Base-by-base conservation (phyloP, 2,329 filamentous ascomycete genomes). In the Aureobasidium pullulans region DNA sequence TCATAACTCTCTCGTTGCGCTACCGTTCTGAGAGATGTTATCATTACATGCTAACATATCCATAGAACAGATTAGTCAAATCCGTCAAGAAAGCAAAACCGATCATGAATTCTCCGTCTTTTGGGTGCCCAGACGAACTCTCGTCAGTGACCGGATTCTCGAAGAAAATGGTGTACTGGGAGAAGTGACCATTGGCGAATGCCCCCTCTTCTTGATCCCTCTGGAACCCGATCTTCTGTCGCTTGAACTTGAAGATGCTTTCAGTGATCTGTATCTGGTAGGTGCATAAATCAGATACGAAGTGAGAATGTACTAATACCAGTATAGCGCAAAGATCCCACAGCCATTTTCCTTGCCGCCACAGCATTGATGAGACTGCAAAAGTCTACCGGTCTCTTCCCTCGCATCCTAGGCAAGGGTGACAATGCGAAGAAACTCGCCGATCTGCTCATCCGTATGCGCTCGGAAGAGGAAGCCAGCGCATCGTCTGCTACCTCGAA, bases 61-160 rank as follows among this genome's bases (percentile, higher is more conserved):
- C 59, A 54, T 70, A 96, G 93, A 89, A 66, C 91, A 97, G 77
- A 91, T 97, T 67, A 93, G 92, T 72, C 86, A 89, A 62, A 80
- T 97, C 61, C 90, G 93, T 68, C 88, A 87, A 69, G 90, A 94
- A 73, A 92, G 88, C 70, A 88, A 90, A 68, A 89, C 87, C 48
- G 89, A 91, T 65, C 94, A 99, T 81, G 93, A 99, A 67, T 96
- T 97, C 71, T 93, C 92, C 63, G 88, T 99, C 66, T 93, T 96
- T 71, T 97, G 94, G 89, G 89, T 96, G 43, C 93, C 95, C 6
- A 85, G 94, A 60, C 88, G 94, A 62, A 97, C 94, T 4, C 79
- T 96, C 58, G 87, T 97, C 58, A 94, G 90, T 66, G 91, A 97
- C 71, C 87, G 91, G 70, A 83, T 97, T 50, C 80, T 99, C 40